These are phyloP conservation scores for Nidularia pulvinata DNA, from an alignment of 768 basidiomycete genomes.

Conservation along the genomic window DNA sequence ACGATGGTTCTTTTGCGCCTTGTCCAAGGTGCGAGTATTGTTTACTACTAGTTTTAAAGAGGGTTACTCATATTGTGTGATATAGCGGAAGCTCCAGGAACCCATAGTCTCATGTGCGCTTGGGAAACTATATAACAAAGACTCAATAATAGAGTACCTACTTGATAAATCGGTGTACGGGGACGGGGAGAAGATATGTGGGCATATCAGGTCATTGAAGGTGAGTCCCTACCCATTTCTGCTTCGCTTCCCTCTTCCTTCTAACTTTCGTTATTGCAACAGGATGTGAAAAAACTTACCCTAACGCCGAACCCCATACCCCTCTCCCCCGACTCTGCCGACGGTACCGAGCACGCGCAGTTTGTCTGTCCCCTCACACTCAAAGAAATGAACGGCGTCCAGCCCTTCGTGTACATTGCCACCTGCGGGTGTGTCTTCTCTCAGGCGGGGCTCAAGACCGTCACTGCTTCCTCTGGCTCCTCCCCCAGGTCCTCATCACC, in stretches of 20 bases:
- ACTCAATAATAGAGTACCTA: constrained; percentile 88
- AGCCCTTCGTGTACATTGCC: constrained; percentile 86
- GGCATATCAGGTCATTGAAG: constrained; percentile 89
- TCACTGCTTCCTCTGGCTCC: constrained; percentile 40
- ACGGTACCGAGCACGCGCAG: constrained; percentile 46
- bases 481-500: constrained; percentile 21
- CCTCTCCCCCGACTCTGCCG: constrained; percentile 32
- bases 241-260: background rate
- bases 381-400: constrained; percentile 92
- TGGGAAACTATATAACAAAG: constrained; percentile 97
- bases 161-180: constrained; percentile 84
- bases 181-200: constrained; percentile 91
- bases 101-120: constrained; percentile 92
- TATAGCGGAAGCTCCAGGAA: constrained; percentile 78
- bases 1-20: constrained; percentile 90
- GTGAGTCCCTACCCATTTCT: constrained; percentile 38
- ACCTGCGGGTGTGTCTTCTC: constrained; percentile 93
- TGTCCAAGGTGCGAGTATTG: constrained; percentile 75
- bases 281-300: constrained; percentile 87
- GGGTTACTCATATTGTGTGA: background rate
- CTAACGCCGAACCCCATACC: constrained; percentile 76
- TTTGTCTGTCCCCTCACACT: constrained; percentile 92
- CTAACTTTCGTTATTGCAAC: background rate
- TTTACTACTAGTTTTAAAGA: background rate
- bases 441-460: constrained; percentile 75